Conservation (phyloP, 2,329 filamentous ascomycete genomes). For the Ramularia endophylla region DNA sequence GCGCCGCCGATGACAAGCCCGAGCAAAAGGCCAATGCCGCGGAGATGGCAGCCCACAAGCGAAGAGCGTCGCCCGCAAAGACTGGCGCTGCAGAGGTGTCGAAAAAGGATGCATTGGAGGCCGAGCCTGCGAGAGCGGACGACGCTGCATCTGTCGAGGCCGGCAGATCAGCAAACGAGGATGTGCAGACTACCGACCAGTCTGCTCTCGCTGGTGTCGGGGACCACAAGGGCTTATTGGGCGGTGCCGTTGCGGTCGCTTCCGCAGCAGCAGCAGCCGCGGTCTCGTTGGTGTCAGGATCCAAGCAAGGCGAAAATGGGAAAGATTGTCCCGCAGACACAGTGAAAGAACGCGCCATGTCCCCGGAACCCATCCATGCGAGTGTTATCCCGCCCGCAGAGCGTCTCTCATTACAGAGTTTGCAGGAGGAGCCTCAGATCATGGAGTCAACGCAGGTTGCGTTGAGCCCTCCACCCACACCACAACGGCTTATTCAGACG, state of each 20-base stretch:
- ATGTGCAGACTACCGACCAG: neutral
- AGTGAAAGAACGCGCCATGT: no score
- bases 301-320: neutral
- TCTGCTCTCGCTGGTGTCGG: neutral
- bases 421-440: constrained; percentile 4
- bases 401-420: neutral
- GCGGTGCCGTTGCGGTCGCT: constrained; percentile 16
- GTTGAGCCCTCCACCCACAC: constrained; percentile 1
- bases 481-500: neutral
- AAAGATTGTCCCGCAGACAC: no score
- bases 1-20: constrained; percentile 3
- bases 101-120: constrained; percentile 1
- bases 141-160: no score
- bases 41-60: constrained; percentile 18
- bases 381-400: neutral
- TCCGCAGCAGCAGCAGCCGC: constrained; percentile 12
- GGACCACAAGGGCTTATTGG: constrained; percentile 6
- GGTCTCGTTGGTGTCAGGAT: constrained; percentile 5
- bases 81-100: constrained; percentile 7
- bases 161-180: neutral
- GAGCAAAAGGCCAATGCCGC: constrained; percentile 19
- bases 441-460: neutral
- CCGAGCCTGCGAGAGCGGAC: no score
- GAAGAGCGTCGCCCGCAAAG: constrained; percentile 5
- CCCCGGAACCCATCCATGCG: no score